These are phyloP conservation scores for Daldinia sp. DNA, from an alignment of 2,329 filamentous ascomycete genomes.

Conservation along the genomic window DNA sequence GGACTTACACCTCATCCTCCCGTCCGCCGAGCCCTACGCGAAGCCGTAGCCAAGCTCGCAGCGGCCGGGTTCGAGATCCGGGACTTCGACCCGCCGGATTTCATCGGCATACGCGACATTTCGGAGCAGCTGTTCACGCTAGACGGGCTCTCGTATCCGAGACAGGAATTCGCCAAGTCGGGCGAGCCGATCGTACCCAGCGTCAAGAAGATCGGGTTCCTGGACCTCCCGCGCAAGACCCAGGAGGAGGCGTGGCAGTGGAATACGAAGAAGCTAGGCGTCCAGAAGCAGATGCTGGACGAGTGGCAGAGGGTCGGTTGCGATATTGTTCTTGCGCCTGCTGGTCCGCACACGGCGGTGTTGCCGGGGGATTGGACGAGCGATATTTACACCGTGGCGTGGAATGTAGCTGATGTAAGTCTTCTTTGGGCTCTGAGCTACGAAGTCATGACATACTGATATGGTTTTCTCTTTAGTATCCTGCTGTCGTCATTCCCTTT, in stretches of 20 bases:
- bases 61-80: constrained; percentile 50
- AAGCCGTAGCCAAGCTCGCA: constrained; percentile 47
- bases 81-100: constrained; percentile 51
- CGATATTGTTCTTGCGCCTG: constrained; percentile 49
- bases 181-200: constrained; percentile 52
- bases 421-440: background rate
- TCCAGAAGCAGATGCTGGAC: constrained; percentile 55
- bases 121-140: constrained; percentile 53
- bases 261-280: constrained; percentile 50
- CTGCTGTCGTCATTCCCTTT: constrained; percentile 52
- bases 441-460: background rate
- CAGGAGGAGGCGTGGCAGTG: constrained; percentile 52
- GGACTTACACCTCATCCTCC: constrained; percentile 51
- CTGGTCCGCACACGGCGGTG: constrained; percentile 51
- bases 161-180: constrained; percentile 48
- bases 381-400: constrained; percentile 53
- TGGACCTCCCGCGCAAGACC: constrained; percentile 50
- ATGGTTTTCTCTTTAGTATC: constrained; percentile 44
- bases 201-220: constrained; percentile 53
- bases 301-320: constrained; percentile 51
- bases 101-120: constrained; percentile 49
- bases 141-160: constrained; percentile 53
- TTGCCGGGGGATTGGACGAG: constrained; percentile 51
- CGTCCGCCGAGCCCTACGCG: constrained; percentile 47
- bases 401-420: constrained; percentile 53